phyloP scores from a whole-genome alignment of 2,329 filamentous ascomycete species.

The Apiospora phragmitis region DNA sequence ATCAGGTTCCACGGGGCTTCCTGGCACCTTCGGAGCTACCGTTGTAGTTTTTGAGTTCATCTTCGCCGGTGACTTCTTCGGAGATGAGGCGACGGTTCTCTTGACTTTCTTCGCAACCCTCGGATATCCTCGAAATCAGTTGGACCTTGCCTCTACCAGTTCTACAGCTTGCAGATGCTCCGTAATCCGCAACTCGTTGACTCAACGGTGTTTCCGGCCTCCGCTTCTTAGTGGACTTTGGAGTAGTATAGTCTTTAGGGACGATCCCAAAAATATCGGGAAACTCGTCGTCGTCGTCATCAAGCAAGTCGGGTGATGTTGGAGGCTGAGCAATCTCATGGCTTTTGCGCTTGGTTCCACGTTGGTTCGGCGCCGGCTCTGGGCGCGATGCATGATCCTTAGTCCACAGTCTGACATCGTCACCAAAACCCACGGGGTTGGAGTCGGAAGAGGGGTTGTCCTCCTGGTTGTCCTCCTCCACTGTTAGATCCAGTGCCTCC shows the following conservation, averaged over 20 bases:
- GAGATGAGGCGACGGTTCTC: background rate
- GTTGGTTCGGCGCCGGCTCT: slow-evolving; percentile 35
- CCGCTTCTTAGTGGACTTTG: slow-evolving; percentile 31
- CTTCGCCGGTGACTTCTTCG: background rate
- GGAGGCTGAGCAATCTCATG: slow-evolving; percentile 41
- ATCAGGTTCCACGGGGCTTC: slow-evolving; percentile 17
- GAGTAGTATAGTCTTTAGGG: slow-evolving; percentile 37
- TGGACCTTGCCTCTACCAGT: background rate
- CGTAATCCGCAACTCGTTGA: background rate
- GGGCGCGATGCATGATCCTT: slow-evolving; percentile 42
- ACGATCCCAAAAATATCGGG: slow-evolving; percentile 53
- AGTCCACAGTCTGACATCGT: slow-evolving; percentile 40
- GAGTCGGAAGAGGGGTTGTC: slow-evolving; percentile 26
- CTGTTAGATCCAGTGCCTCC: slow-evolving; percentile 37
- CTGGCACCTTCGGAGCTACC: slow-evolving; percentile 9
- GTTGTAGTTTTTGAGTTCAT: background rate
- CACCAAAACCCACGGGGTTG: slow-evolving; percentile 28
- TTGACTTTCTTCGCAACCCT: background rate
- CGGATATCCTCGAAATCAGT: background rate
- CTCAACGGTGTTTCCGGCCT: slow-evolving; percentile 22
- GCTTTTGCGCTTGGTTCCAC: slow-evolving; percentile 55
- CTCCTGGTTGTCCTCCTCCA: too few species aligned
- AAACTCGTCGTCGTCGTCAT: slow-evolving; percentile 48
- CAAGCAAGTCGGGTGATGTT: slow-evolving; percentile 16
- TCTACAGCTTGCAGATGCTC: background rate